Percentiles rank a stretch among this genome's conserved stretches.
Evolutionary conservation across 495 filamentous ascomycete species (phyloP).

Genomic region (Penicillium simplicissimum): DNA sequence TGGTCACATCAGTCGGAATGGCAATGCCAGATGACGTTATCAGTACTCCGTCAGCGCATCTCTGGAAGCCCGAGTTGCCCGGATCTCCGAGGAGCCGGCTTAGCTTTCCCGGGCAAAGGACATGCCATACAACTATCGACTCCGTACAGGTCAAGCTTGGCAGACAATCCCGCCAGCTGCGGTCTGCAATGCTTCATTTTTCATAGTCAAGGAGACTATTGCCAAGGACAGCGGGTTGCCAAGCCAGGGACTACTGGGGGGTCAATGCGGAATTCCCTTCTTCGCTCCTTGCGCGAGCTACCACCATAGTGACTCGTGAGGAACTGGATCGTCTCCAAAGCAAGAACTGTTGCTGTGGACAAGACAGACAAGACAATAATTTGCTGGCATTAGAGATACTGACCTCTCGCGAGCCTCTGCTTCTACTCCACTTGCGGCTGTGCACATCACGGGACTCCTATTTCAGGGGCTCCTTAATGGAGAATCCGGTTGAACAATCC

Average conservation of each 20-base stretch:
- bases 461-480: background rate
- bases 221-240: background rate
- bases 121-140: background rate
- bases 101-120: background rate
- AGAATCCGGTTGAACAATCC: background rate
- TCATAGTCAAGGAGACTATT: background rate
- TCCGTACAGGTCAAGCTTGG: background rate
- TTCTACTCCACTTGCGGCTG: background rate
- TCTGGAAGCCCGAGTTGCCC: background rate
- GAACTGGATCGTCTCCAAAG: background rate
- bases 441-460: background rate
- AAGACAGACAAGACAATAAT: constrained; percentile 14
- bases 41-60: background rate
- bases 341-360: background rate
- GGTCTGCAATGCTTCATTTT: background rate
- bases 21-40: constrained; percentile 21
- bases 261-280: constrained; percentile 2
- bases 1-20: background rate
- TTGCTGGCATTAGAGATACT: constrained; percentile 6
- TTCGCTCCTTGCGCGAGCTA: background rate
- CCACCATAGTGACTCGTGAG: background rate
- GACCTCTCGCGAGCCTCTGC: constrained; percentile 10
- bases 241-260: background rate
- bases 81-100: background rate
- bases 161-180: background rate